Evolutionary conservation across 192 early-diverging fungal genomes (phyloP), one percentile per base, ranked within the genome.

Genomic region (Entomortierella chlamydospora): DNA sequence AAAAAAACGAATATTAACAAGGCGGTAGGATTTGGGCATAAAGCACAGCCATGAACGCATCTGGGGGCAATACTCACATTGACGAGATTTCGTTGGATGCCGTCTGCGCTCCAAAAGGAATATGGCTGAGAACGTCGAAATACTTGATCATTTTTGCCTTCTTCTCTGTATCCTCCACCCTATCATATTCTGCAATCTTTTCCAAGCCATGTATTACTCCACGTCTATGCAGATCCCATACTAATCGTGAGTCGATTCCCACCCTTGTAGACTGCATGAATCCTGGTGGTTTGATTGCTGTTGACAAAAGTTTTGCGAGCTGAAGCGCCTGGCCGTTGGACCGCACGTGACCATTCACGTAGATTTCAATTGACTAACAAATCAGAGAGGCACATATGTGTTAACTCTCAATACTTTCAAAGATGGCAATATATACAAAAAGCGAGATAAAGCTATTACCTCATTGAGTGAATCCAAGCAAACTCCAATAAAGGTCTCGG

Each of bases 51-150:
- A n/a, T n/a, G n/a, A n/a, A n/a, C n/a, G n/a, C n/a, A n/a, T n/a
- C n/a, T n/a, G n/a, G n/a, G n/a, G n/a, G n/a, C n/a, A n/a, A n/a
- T n/a, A n/a, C n/a, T n/a, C n/a, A 86, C 84, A 87, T 80, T 22
- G 64, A 61, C 2, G 71, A 64, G 15, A 81, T 78, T 72, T 84
- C 83, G 57, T 61, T 47, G 4, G 52, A 30, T 17, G 66, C 61
- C 22, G 73, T 51, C 0, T 64, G 77, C 3, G 84, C 47, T 2
- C 72, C 63, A 43, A 81, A 74, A 1, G 80, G 67, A 57, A 89
- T 81, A 18, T 74, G 34, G 5, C 61, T 34, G 20, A 89, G 63
- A 6, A 84, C 22, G 42, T 85, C 83, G 73, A 89, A 89, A 56
- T 86, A 89, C 49, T 83, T 80, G 43, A 85, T 59, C 20, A 52